Base-by-base conservation (phyloP, 164 flowering plant species). In the Liriodendron chinense region DNA sequence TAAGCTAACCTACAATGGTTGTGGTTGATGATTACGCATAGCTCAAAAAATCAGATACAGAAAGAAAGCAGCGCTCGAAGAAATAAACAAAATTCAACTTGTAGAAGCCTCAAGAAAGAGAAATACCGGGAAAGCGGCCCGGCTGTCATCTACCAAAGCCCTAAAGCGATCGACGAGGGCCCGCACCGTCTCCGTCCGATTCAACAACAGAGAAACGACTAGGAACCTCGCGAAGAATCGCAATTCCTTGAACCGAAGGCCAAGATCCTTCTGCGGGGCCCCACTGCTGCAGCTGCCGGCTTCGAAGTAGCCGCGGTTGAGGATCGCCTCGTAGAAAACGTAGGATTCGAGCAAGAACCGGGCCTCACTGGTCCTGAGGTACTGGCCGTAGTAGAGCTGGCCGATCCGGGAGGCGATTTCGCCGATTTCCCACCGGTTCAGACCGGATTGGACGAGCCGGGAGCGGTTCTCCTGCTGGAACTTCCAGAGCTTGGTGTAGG, bases 391-490 rank as follows among this genome's bases (percentile, higher is more conserved):
- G 81, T 96, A 96, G 2, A 96, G 88, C 89, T 96, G 99, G 23
- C 96, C 99, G 82, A 96, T 96, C 77, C 99, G 87, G 66, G 95
- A 90, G 12, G 99, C 99, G 87, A 96, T 94, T 86, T 96, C 99
- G 12, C 99, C 99, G 73, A 96, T 96, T 65, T 96, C 98, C 95
- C 95, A 91, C 34, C 99, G 86, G 80, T 91, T 88, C 16, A 96
- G 83, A 4, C 99, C 99, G 34, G 92, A 76, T 68, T 81, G 89
- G 14, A 91, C 89, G 20, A 96, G 89, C 77, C 75, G 83, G 22
- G 78, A 28, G 71, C 99, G 84, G 75, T 92, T 79, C 86, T 88
- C 88, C 80, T 91, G 99, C 87, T 96, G 99, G 77, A 77, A 94
- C 86, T 89, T 91, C 99, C 99, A 96, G 6, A 96, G 85, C 73